phyloP scores from a whole-genome alignment of 371 early-diverging fungal genomes.

The Actinomortierella wolfii region DNA sequence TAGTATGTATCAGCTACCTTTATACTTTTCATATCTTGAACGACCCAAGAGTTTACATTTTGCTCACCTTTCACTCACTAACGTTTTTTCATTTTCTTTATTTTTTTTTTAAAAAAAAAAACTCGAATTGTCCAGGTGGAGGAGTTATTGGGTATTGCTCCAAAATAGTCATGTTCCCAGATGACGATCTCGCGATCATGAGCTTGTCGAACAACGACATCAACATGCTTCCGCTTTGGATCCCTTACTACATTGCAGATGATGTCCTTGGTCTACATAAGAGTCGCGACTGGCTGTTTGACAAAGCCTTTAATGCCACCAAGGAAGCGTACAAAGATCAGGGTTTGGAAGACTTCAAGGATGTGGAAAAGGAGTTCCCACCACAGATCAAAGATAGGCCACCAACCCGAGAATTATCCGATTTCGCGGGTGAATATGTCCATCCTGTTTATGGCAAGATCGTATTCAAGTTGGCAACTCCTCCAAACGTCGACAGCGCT shows the following conservation, averaged over 20 bases:
- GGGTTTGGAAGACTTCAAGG: not conserved
- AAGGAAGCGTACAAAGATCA: not conserved
- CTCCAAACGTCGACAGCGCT: not conserved
- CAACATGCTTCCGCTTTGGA: not conserved
- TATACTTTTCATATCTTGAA: too few species aligned
- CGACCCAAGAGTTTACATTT: too few species aligned
- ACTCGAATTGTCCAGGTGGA: conserved; percentile 9
- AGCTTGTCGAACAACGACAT: conserved; percentile 7
- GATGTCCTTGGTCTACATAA: conserved; percentile 15
- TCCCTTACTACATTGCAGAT: conserved; percentile 15
- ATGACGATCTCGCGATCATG: conserved; percentile 22
- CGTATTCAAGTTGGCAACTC: not conserved
- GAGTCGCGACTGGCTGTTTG: conserved; percentile 16
- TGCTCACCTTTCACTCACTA: too few species aligned
- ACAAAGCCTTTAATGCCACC: not conserved
- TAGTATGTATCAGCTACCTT: conserved; percentile 3
- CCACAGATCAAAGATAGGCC: conserved; percentile 11
- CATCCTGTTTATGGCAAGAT: conserved; percentile 6
- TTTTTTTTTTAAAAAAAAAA: not conserved
- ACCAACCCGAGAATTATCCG: conserved; percentile 1
- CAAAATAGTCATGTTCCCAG: conserved; percentile 12
- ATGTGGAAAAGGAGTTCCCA: not conserved
- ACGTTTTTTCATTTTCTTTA: not conserved
- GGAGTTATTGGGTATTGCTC: conserved; percentile 2
- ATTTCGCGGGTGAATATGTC: conserved; percentile 11